phyloP scores from a whole-genome alignment of 306 rosid species.

The Casuarina cunninghamiana region DNA sequence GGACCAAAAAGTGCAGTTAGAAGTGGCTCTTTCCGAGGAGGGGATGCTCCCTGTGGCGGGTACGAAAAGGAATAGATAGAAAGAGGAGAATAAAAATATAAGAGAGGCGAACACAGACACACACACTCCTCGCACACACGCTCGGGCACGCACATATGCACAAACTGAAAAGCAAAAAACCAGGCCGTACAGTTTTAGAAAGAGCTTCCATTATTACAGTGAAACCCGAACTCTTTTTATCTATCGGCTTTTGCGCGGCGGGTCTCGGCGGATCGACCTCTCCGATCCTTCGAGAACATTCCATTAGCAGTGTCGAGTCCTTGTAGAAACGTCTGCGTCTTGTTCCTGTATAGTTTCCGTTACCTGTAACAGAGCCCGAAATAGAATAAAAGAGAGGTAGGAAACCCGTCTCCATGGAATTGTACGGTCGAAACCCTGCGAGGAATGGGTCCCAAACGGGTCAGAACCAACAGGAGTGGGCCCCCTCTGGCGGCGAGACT shows the following conservation, averaged over 20 bases:
- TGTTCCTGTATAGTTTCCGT: conserved; percentile 7
- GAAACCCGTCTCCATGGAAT: conserved; percentile 42
- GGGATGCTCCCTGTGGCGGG: conserved; percentile 50
- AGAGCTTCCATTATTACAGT: conserved; percentile 34
- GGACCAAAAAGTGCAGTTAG: not conserved
- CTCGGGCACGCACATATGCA: not conserved
- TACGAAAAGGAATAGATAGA: conserved; percentile 12
- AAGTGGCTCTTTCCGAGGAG: not conserved
- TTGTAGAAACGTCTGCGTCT: conserved; percentile 3
- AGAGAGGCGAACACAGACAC: not conserved
- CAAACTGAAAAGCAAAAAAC: conserved; percentile 26
- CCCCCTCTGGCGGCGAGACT: conserved; percentile 45
- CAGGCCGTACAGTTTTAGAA: conserved; percentile 46
- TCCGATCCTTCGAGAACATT: conserved; percentile 45
- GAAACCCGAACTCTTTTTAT: conserved; percentile 20
- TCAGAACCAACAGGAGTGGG: conserved; percentile 64
- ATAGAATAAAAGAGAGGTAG: not conserved
- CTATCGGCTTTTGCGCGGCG: conserved; percentile 24
- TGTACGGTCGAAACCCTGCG: conserved; percentile 62
- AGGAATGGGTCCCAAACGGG: conserved; percentile 61
- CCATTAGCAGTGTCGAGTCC: conserved; percentile 23
- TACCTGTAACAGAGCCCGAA: conserved; percentile 26
- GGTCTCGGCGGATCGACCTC: conserved; percentile 28
- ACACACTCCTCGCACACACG: conserved; percentile 7
- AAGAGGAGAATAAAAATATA: not conserved